phyloP scores from a whole-genome alignment of 2,329 filamentous ascomycete genomes.

The Arthrobotrys iridis region DNA sequence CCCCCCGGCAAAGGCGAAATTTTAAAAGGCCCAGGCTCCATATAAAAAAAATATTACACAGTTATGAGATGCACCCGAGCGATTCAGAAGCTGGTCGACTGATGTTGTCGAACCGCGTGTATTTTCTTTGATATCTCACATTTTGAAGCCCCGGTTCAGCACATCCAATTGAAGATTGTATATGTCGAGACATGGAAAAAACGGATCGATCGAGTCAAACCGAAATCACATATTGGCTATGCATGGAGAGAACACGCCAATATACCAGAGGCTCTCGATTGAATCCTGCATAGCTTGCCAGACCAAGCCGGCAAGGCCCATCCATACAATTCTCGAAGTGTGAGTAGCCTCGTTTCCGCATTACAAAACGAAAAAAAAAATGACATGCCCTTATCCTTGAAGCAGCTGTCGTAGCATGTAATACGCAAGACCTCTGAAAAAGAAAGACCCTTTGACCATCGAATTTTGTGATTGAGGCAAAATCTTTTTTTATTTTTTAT shows the following conservation, averaged over 20 bases:
- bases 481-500: too few relatives aligned
- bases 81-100: constrained; percentile 25
- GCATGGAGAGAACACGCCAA: neutral
- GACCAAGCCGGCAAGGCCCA: neutral
- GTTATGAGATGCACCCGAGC: constrained; percentile 22
- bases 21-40: neutral
- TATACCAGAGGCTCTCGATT: neutral
- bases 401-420: constrained; percentile 15
- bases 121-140: neutral
- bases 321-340: neutral
- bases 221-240: constrained; percentile 9
- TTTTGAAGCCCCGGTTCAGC: neutral
- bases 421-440: too few relatives aligned
- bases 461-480: constrained; percentile 52
- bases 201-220: constrained; percentile 8
- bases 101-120: constrained; percentile 6
- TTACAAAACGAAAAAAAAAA: constrained; percentile 31
- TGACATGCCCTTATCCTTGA: constrained; percentile 36
- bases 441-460: neutral
- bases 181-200: neutral
- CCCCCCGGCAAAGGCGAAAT: constrained; percentile 1
- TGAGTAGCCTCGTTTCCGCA: constrained; percentile 47
- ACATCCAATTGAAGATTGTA: neutral
- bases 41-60: constrained; percentile 37
- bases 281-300: constrained; percentile 7